phyloP scores from a whole-genome alignment of 768 basidiomycete genomes.

The Phylloporus sp. region DNA sequence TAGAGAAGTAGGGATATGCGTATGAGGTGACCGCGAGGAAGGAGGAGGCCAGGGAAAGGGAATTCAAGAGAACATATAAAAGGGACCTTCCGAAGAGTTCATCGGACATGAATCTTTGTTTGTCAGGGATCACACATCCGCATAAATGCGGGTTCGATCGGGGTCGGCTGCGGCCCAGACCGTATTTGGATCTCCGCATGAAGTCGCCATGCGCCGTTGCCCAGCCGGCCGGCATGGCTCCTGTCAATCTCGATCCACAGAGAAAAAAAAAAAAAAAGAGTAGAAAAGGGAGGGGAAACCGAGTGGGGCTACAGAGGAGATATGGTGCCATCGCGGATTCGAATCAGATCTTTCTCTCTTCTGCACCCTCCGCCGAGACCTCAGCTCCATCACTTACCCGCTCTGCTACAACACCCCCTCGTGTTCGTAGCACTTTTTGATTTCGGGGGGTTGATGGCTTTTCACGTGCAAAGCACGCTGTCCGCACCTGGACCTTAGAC shows the following conservation, averaged over 20 bases:
- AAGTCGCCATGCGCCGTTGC: slow-evolving; percentile 23
- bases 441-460: slow-evolving; percentile 25
- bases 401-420: slow-evolving; percentile 16
- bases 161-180: slow-evolving; percentile 36
- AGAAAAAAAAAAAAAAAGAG: not conserved
- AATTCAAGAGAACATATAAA: slow-evolving; percentile 37
- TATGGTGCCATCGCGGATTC: not conserved
- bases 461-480: slow-evolving; percentile 27
- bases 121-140: slow-evolving; percentile 30
- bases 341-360: not conserved
- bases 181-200: slow-evolving; percentile 33
- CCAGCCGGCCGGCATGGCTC: slow-evolving; percentile 17
- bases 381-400: not conserved
- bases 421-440: slow-evolving; percentile 23
- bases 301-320: slow-evolving; percentile 1
- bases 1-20: slow-evolving; percentile 11
- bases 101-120: slow-evolving; percentile 34
- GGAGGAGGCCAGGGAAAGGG: slow-evolving; percentile 30
- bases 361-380: not conserved
- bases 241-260: slow-evolving; percentile 21
- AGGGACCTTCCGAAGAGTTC: slow-evolving; percentile 31
- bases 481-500: slow-evolving; percentile 20
- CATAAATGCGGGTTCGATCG: slow-evolving; percentile 35
- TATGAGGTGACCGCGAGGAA: slow-evolving; percentile 29
- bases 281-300: too few relatives aligned